Percentiles rank a stretch among this genome's conserved stretches.
phyloP scores from a whole-genome alignment of 345 rosid species.

The Syzygium oleosum region DNA sequence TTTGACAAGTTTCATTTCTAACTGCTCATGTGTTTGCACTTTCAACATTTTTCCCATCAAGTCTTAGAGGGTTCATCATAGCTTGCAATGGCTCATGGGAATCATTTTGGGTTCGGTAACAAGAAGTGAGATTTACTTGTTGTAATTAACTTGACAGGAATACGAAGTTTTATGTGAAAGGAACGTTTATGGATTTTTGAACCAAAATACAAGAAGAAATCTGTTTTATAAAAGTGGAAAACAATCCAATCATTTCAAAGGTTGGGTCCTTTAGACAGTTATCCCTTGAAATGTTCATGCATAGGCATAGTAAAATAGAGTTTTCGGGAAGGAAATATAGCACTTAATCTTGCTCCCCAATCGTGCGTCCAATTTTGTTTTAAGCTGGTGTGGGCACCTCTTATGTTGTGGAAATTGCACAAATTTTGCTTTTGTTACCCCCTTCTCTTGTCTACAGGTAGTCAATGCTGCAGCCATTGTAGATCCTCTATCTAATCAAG shows the following conservation, averaged over 20 bases:
- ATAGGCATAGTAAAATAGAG: neutral
- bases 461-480: slow-evolving; percentile 82
- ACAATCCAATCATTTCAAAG: neutral
- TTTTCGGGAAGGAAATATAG: neutral
- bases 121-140: neutral
- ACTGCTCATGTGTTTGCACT: neutral
- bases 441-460: slow-evolving; percentile 27
- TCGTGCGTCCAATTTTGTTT: neutral
- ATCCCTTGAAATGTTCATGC: neutral
- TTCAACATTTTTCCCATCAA: neutral
- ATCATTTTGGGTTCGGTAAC: neutral
- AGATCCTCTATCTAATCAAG: slow-evolving; percentile 46
- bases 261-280: neutral
- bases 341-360: neutral
- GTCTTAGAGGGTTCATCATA: neutral
- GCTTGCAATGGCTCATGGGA: neutral
- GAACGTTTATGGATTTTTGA: neutral
- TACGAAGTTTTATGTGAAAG: neutral
- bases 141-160: neutral
- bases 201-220: neutral
- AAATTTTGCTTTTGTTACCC: neutral
- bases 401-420: neutral
- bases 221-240: neutral
- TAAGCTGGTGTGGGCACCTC: neutral
- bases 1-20: neutral